Base-by-base conservation (phyloP, 306 rosid genomes). In the Acacia acuminata region DNA sequence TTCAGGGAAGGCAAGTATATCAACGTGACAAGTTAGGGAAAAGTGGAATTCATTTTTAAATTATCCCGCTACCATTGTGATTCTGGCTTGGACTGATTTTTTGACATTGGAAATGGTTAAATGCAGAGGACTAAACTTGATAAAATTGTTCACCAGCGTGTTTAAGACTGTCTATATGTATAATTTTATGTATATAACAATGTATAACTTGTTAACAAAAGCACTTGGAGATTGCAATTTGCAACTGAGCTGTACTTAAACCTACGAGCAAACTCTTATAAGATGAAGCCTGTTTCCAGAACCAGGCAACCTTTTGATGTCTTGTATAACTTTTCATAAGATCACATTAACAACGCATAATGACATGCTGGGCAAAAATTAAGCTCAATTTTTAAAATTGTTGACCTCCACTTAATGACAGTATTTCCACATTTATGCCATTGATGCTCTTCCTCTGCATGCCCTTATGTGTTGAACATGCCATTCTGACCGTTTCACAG, bases 371-470 rank as follows among this genome's bases (percentile, higher is more conserved):
- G 69, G 50, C 27, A 38, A 76, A 38, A 76, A 71, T 77, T 71
- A 30, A 8, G 63, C 75, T 58, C 44, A 36, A 24, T 72, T 77
- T 74, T 81, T 4, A 36, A 42, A 44, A 69, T 68, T 75, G 17
- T 74, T 65, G 58, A 9, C 0, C 79, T 44, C 24, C 32, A 44
- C 76, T 81, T 36, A 68, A 60, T 56, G 36, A 45, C 42, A 16
- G 43, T 53, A 72, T 43, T 77, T 67, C 42, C 70, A 56, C 55
- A 13, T 38, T 77, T 50, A 60, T 44, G 36, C 3, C 84, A 55
- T 13, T 70, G 38, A 77, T 79, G 47, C 67, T 70, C 14, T 71
- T 69, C 55, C 56, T 30, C 45, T 50, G 67, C 77, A 63, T 79
- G 44, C 48, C 66, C 51, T 34, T 72, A 71, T 30, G n/a, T 40